Conservation (phyloP, 441 rosid species). For the Populus hybrid region DNA sequence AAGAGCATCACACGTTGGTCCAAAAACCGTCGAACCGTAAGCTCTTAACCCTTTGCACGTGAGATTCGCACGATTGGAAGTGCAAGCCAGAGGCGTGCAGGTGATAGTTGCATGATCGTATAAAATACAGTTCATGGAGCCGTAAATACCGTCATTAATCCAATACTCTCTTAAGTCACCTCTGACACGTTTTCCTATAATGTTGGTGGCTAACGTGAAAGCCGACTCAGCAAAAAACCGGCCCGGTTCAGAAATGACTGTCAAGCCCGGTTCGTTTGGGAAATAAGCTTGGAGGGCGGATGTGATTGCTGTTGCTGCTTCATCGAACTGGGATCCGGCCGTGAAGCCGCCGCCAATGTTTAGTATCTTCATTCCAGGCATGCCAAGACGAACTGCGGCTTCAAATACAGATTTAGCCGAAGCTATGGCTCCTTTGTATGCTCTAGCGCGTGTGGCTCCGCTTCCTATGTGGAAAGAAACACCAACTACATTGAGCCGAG, state of each 20-base stretch:
- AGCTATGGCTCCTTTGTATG: conserved; percentile 26
- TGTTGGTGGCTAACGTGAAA: conserved; percentile 25
- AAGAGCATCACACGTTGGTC: conserved; percentile 33
- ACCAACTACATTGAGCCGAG: conserved; percentile 26
- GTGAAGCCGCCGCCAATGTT: conserved; percentile 41
- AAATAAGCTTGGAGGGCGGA: conserved; percentile 23
- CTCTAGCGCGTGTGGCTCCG: conserved; percentile 11
- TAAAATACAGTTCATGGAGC: conserved; percentile 25
- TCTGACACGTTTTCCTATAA: conserved; percentile 37
- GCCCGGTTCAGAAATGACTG: conserved; percentile 34
- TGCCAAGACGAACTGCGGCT: conserved; percentile 17
- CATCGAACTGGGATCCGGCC: conserved; percentile 23
- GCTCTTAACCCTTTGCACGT: conserved; percentile 16
- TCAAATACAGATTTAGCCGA: conserved; percentile 29
- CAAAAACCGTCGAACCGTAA: conserved; percentile 31
- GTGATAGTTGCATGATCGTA: conserved; percentile 27
- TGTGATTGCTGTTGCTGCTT: conserved; percentile 22
- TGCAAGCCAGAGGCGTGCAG: conserved; percentile 26
- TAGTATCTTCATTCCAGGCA: conserved; percentile 23
- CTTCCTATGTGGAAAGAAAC: conserved; percentile 38
- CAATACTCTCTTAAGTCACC: conserved; percentile 33
- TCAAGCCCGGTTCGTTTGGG: conserved; percentile 8
- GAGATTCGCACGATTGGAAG: conserved; percentile 21
- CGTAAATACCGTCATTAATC: conserved; percentile 39
- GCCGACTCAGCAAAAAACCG: conserved; percentile 29